These are phyloP conservation scores for Berberis vulgaris DNA, from an alignment of 164 flowering plant genomes.

Conservation along the genomic window DNA sequence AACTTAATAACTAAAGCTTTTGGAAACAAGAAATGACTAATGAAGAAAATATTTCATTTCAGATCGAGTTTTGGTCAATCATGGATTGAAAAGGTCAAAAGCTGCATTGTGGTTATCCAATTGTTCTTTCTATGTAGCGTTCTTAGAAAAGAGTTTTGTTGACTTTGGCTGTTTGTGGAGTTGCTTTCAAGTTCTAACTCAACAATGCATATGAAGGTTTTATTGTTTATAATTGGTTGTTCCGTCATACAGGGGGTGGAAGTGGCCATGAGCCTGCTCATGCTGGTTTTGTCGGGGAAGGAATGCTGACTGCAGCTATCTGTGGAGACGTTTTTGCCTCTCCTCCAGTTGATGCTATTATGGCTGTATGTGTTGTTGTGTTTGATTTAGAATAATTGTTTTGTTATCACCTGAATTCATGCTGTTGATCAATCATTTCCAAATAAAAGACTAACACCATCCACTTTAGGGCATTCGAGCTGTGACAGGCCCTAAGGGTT, in stretches of 20 bases:
- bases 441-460: constrained; percentile 5
- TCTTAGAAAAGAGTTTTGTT: too few species aligned
- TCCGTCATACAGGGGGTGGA: constrained; percentile 71
- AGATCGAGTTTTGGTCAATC: too few species aligned
- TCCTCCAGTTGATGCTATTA: constrained; percentile 78
- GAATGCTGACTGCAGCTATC: constrained; percentile 95
- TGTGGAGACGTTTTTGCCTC: constrained; percentile 93
- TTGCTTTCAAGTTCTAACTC: neutral
- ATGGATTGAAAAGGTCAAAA: too few species aligned
- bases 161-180: neutral
- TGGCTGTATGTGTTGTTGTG: constrained; percentile 56
- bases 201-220: neutral
- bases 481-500: constrained; percentile 91
- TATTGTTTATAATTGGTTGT: neutral
- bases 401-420: neutral
- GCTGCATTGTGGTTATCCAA: too few species aligned
- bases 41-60: too few species aligned
- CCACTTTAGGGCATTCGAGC: constrained; percentile 86
- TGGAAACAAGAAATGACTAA: too few species aligned
- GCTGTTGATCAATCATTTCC: neutral
- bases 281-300: constrained; percentile 95
- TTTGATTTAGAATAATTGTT: neutral
- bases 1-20: too few species aligned
- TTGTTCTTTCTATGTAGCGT: too few species aligned
- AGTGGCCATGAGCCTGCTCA: constrained; percentile 99